Conservation (phyloP, 306 rosid genomes). For the Mimosa pudica region DNA sequence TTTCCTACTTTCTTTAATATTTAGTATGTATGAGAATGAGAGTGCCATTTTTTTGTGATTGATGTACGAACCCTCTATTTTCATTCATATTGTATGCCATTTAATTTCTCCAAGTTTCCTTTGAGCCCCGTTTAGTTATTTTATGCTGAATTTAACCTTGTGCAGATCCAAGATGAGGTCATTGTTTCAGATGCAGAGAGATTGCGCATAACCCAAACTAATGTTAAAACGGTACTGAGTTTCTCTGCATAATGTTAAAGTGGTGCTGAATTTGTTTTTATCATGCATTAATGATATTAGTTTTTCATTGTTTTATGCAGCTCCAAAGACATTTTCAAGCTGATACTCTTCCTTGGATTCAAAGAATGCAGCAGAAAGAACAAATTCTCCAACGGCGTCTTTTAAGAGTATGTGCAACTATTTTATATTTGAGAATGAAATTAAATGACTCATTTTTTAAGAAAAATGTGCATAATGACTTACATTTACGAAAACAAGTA, state of each 20-base stretch:
- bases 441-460: conserved; percentile 4
- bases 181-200: conserved; percentile 90
- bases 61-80: neutral
- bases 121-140: neutral
- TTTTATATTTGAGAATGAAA: conserved; percentile 25
- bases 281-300: conserved; percentile 12
- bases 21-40: neutral
- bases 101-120: conserved; percentile 15
- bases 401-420: conserved; percentile 62
- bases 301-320: conserved; percentile 47
- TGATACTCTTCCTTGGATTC: conserved; percentile 83
- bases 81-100: neutral
- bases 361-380: conserved; percentile 90
- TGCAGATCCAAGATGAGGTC: conserved; percentile 98
- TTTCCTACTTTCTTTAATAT: neutral
- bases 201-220: conserved; percentile 88
- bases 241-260: conserved; percentile 5
- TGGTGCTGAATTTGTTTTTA: conserved; percentile 6
- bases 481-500: neutral
- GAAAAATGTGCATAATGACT: conserved; percentile 8
- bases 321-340: conserved; percentile 97
- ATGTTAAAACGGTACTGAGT: conserved; percentile 78
- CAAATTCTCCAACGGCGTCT: conserved; percentile 91
- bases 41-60: neutral
- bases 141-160: conserved; percentile 28